phyloP scores from a whole-genome alignment of 352 stramenopile species.

The Phytophthora agathidicida region DNA sequence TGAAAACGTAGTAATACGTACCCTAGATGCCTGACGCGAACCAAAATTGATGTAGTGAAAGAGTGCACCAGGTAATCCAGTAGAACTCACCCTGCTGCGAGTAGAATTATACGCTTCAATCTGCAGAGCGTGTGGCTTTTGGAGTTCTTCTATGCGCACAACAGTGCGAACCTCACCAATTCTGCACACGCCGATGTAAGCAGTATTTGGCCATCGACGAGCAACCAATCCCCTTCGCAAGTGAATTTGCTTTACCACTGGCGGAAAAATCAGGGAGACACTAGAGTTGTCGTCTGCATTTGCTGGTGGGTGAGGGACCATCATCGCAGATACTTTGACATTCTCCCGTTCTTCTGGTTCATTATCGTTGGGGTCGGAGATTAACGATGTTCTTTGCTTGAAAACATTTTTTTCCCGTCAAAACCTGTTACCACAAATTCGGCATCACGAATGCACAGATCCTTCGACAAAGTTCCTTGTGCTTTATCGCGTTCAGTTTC shows the following conservation, averaged over 20 bases:
- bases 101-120: constrained; percentile 31
- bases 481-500: neutral
- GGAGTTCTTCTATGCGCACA: constrained; percentile 29
- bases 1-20: no score
- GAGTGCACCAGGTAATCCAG: no score
- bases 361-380: no score
- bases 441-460: constrained; percentile 25
- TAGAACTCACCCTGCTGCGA: neutral
- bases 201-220: constrained; percentile 20
- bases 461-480: neutral
- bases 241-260: neutral
- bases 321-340: constrained; percentile 3
- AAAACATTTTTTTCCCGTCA: constrained; percentile 51
- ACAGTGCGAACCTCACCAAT: constrained; percentile 20
- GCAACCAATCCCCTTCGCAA: constrained; percentile 3
- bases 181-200: constrained; percentile 20
- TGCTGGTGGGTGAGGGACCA: constrained; percentile 1
- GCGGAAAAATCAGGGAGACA: neutral
- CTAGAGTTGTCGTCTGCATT: neutral
- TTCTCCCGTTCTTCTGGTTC: no score
- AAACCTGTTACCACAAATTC: constrained; percentile 37
- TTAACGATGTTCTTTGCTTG: no score
- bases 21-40: no score
- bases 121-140: constrained; percentile 18
- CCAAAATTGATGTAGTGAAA: no score